phyloP scores from a whole-genome alignment of 1,139 yeast genomes.

The Diutina siamensis region DNA sequence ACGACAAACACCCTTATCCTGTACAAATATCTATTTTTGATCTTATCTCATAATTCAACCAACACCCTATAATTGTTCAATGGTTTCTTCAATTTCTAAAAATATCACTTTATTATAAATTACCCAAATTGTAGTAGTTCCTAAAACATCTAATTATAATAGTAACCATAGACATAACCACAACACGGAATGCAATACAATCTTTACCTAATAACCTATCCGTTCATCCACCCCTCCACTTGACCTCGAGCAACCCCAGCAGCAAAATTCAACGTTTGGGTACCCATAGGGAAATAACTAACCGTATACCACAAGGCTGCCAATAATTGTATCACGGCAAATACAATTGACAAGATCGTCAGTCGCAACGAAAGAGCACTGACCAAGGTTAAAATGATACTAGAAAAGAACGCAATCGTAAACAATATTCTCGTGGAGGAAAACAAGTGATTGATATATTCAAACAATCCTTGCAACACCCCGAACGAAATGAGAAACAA shows the following conservation, averaged over 20 bases:
- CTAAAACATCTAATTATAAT: too few species aligned
- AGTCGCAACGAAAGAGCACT: slow-evolving; percentile 36
- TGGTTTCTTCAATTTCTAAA: too few species aligned
- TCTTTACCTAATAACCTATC: not conserved
- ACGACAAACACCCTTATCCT: too few species aligned
- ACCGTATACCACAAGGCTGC: slow-evolving; percentile 47
- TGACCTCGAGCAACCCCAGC: slow-evolving; percentile 44
- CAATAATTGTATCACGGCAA: slow-evolving; percentile 39
- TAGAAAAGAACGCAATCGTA: slow-evolving; percentile 35
- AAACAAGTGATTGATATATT: slow-evolving; percentile 37
- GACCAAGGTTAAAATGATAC: slow-evolving; percentile 39
- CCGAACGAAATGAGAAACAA: slow-evolving; percentile 86
- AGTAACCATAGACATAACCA: too few species aligned
- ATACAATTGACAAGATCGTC: slow-evolving; percentile 36
- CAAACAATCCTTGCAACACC: slow-evolving; percentile 80
- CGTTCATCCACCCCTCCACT: slow-evolving; percentile 45
- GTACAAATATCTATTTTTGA: too few species aligned
- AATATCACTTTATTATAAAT: too few species aligned
- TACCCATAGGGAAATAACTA: slow-evolving; percentile 54
- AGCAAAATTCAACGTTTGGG: slow-evolving; percentile 42
- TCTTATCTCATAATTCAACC: too few species aligned
- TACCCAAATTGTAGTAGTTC: too few species aligned
- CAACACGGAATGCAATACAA: too few species aligned
- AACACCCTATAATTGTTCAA: too few species aligned
- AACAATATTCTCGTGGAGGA: slow-evolving; percentile 41